phyloP scores from a whole-genome alignment of 495 filamentous ascomycete species.

The Neurospora sp. region DNA sequence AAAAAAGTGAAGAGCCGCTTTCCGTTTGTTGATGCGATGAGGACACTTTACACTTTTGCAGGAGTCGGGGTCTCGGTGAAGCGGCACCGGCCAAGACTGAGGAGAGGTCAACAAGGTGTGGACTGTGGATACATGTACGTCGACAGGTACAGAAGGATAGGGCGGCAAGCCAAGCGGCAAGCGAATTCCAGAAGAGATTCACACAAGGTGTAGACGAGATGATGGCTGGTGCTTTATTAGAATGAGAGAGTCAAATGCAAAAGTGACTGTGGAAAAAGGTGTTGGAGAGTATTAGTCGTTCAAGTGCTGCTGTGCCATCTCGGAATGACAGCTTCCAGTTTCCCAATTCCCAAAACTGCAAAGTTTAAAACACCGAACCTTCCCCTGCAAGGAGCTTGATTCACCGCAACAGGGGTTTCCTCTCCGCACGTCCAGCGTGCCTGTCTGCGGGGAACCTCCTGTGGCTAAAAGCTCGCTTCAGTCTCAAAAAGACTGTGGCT shows the following conservation, averaged over 20 bases:
- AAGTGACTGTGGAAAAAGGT: not conserved
- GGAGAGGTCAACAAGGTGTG: constrained; percentile 1
- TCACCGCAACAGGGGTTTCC: not conserved
- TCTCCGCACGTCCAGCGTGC: not conserved
- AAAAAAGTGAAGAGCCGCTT: not conserved
- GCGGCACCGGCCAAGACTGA: not conserved
- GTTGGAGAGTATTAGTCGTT: not conserved
- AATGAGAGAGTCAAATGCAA: not conserved
- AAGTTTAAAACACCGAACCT: not conserved
- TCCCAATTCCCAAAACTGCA: not conserved
- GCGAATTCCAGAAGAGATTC: not conserved
- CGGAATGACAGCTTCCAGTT: not conserved
- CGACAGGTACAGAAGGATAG: not conserved
- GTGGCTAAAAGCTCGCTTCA: not conserved
- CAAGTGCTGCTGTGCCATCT: not conserved
- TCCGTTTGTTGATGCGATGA: not conserved
- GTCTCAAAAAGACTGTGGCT: not conserved
- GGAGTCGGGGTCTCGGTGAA: not conserved
- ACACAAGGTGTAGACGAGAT: not conserved
- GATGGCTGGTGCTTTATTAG: not conserved
- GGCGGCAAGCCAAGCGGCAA: not conserved
- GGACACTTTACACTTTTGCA: not conserved
- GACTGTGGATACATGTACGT: not conserved
- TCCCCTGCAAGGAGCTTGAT: not conserved
- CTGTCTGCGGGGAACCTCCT: not conserved